Percentiles rank a stretch among this genome's conserved stretches.
phyloP scores from a whole-genome alignment of 1,284 basidiomycete species.

The Rhodotorula glutinis region DNA sequence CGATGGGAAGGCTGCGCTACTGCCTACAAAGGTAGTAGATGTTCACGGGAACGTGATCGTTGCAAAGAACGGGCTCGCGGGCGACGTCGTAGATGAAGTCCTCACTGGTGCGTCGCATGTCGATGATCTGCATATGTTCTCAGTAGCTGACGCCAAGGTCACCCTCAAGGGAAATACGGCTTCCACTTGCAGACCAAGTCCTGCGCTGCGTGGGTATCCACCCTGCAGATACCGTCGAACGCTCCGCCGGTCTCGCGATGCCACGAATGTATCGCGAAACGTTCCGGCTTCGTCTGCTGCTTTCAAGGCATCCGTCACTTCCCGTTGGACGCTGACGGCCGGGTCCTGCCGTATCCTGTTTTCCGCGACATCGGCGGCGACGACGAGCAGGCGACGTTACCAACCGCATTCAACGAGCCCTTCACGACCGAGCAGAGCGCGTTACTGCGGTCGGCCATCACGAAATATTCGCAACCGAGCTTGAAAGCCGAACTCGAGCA shows the following conservation, averaged over 20 bases:
- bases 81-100: too few relatives aligned
- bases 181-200: neutral
- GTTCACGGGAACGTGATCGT: too few relatives aligned
- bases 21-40: too few relatives aligned
- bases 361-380: slow-evolving; percentile 45
- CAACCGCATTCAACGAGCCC: slow-evolving; percentile 45
- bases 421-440: slow-evolving; percentile 43
- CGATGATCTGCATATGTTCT: too few relatives aligned
- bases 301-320: slow-evolving; percentile 20
- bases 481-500: slow-evolving; percentile 69
- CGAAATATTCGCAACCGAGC: slow-evolving; percentile 64
- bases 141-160: too few relatives aligned
- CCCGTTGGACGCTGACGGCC: neutral
- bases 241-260: neutral
- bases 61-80: too few relatives aligned
- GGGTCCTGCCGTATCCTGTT: slow-evolving; percentile 26
- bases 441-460: slow-evolving; percentile 56
- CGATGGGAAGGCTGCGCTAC: too few relatives aligned
- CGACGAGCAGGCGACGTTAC: slow-evolving; percentile 44
- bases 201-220: neutral
- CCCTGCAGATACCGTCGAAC: too few relatives aligned
- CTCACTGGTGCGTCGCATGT: too few relatives aligned
- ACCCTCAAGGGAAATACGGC: neutral
- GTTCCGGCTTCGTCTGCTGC: slow-evolving; percentile 7
- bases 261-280: slow-evolving; percentile 5